These are phyloP conservation scores for Globisporangium spiculum DNA, from an alignment of 352 stramenopile species.

Conservation along the genomic window DNA sequence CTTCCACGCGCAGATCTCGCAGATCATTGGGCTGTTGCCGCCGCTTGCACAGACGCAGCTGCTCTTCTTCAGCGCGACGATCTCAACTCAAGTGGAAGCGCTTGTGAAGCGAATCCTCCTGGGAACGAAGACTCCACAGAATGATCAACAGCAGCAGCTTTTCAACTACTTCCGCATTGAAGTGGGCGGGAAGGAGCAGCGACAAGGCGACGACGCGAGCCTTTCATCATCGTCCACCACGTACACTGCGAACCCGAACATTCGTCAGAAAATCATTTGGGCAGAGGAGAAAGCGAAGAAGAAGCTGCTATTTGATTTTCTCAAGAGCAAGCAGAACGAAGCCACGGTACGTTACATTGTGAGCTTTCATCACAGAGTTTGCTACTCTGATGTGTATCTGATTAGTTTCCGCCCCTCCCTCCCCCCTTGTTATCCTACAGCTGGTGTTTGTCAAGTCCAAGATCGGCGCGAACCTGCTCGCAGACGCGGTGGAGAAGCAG, in stretches of 20 bases:
- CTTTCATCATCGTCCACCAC: neutral
- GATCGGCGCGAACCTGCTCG: conserved; percentile 56
- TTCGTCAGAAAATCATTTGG: conserved; percentile 46
- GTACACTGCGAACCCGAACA: conserved; percentile 27
- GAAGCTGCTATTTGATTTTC: conserved; percentile 39
- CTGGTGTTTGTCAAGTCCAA: conserved; percentile 76
- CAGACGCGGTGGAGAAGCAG: conserved; percentile 44
- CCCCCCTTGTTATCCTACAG: conserved; percentile 9
- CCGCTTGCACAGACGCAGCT: conserved; percentile 31
- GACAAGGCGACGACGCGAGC: neutral
- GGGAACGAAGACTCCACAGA: neutral
- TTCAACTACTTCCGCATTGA: conserved; percentile 31
- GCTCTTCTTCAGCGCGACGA: conserved; percentile 61
- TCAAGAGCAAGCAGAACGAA: conserved; percentile 30
- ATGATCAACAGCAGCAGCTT: neutral
- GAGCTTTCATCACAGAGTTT: neutral
- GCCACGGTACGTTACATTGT: conserved; percentile 36
- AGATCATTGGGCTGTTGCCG: conserved; percentile 43
- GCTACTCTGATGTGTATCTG: no score
- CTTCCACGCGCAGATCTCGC: conserved; percentile 44
- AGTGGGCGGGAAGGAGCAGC: conserved; percentile 20
- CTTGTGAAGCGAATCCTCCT: conserved; percentile 33
- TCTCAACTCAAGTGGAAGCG: conserved; percentile 38
- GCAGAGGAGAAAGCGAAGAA: conserved; percentile 63
- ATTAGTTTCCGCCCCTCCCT: neutral